A percentile compares a stretch with the other conserved stretches of the same genome.
Conservation (phyloP, 139 green algal species). For the Astrephomene gubernaculifera region DNA sequence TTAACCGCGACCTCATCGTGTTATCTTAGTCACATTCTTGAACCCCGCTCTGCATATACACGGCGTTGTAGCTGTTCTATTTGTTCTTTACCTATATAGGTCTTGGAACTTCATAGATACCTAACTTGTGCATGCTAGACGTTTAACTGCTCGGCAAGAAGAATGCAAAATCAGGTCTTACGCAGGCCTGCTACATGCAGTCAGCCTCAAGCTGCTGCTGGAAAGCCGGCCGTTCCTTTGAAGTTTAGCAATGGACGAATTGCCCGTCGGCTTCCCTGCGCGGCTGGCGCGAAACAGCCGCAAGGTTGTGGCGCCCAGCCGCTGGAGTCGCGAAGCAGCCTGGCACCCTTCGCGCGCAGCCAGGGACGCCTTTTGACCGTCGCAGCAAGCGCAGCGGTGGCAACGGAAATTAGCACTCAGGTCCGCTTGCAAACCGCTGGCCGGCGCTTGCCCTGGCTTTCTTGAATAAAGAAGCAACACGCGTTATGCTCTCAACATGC, state of each 20-base stretch:
- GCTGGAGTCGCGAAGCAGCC: background rate
- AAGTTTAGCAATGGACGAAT: background rate
- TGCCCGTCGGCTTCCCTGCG: background rate
- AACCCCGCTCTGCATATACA: too few species aligned
- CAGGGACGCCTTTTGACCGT: background rate
- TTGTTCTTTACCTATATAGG: too few species aligned
- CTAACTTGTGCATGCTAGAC: too few species aligned
- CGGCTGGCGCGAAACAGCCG: background rate
- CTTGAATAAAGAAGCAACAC: background rate
- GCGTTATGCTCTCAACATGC: background rate
- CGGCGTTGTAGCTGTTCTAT: too few species aligned
- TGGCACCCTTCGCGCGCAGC: background rate
- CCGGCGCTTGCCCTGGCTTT: too few species aligned
- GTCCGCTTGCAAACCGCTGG: background rate
- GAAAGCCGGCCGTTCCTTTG: background rate
- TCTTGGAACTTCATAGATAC: too few species aligned
- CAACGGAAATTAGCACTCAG: background rate
- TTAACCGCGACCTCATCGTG: too few species aligned
- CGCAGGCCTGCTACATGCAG: background rate
- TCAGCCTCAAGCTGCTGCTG: background rate
- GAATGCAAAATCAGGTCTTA: conserved; percentile 14
- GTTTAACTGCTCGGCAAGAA: too few species aligned
- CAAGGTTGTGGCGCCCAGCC: background rate
- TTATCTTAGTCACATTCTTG: too few species aligned
- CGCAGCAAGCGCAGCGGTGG: background rate